Conservation (phyloP, 345 rosid genomes). For the Populus euphratica region DNA sequence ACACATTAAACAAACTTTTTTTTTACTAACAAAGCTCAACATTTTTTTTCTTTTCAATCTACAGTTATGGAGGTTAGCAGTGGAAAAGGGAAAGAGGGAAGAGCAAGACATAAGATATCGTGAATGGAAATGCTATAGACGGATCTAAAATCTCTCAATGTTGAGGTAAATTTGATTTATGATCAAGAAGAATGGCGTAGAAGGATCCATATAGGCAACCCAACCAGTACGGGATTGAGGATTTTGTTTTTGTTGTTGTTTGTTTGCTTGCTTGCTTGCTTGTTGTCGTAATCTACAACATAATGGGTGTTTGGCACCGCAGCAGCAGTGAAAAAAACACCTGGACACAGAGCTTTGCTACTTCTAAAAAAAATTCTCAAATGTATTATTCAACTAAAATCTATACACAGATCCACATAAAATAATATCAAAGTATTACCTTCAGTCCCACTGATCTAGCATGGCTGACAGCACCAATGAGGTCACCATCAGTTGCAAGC, state of each 20-base stretch:
- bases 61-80: neutral
- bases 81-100: neutral
- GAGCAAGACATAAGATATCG: neutral
- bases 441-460: conserved; percentile 67
- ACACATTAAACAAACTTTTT: neutral
- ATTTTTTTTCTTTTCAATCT: neutral
- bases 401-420: neutral
- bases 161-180: too few relatives aligned
- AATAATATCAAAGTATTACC: conserved; percentile 36
- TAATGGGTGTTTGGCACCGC: neutral
- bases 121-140: neutral
- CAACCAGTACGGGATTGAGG: neutral
- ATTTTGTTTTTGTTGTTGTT: too few relatives aligned
- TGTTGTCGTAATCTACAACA: neutral
- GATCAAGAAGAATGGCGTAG: neutral
- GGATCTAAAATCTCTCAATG: too few relatives aligned
- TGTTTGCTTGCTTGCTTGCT: too few relatives aligned
- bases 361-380: neutral
- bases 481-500: conserved; percentile 68
- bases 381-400: neutral
- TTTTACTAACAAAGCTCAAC: neutral
- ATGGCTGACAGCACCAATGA: conserved; percentile 59
- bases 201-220: neutral
- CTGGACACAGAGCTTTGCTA: neutral
- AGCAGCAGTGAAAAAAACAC: neutral